Conservation (phyloP, 2,329 filamentous ascomycete genomes). For the Ceratocystis diversiconidia region DNA sequence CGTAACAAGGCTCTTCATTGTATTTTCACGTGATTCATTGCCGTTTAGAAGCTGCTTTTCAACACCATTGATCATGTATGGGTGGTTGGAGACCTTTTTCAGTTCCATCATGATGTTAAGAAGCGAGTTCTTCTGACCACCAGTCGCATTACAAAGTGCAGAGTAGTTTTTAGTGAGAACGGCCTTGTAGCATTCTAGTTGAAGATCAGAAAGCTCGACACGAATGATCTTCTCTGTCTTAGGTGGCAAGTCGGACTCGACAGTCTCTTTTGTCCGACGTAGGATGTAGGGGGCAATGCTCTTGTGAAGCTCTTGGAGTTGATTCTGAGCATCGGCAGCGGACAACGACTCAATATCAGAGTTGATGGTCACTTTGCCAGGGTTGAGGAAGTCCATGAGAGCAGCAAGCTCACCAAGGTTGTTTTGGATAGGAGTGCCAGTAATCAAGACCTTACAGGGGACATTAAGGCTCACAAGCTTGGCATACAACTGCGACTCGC, state of each 20-base stretch:
- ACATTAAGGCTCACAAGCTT: slow-evolving; percentile 76
- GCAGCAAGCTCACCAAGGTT: slow-evolving; percentile 86
- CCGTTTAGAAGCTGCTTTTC: slow-evolving; percentile 79
- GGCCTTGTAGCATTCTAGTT: slow-evolving; percentile 97
- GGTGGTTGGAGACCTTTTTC: slow-evolving; percentile 98
- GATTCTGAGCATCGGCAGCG: slow-evolving; percentile 68
- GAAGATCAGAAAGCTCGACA: slow-evolving; percentile 89
- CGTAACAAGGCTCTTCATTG: slow-evolving; percentile 82
- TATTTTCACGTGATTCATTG: slow-evolving; percentile 70
- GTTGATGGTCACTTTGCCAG: slow-evolving; percentile 82
- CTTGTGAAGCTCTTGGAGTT: slow-evolving; percentile 71
- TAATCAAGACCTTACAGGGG: slow-evolving; percentile 82
- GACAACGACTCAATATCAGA: slow-evolving; percentile 72
- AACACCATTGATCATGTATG: slow-evolving; percentile 91
- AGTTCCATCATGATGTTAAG: slow-evolving; percentile 99
- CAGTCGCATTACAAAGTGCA: slow-evolving; percentile 77
- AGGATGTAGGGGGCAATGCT: slow-evolving; percentile 90
- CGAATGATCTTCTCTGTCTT: slow-evolving; percentile 99
- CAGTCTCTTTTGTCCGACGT: slow-evolving; percentile 89
- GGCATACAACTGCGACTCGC: slow-evolving; percentile 82
- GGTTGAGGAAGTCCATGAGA: slow-evolving; percentile 90
- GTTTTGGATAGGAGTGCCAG: slow-evolving; percentile 94
- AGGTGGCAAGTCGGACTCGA: slow-evolving; percentile 87
- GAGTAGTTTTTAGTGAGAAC: slow-evolving; percentile 94
- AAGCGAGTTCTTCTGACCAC: slow-evolving; percentile 84